These are phyloP conservation scores for Umbilicus rupestris DNA, from an alignment of 164 flowering plant species.

Conservation along the genomic window DNA sequence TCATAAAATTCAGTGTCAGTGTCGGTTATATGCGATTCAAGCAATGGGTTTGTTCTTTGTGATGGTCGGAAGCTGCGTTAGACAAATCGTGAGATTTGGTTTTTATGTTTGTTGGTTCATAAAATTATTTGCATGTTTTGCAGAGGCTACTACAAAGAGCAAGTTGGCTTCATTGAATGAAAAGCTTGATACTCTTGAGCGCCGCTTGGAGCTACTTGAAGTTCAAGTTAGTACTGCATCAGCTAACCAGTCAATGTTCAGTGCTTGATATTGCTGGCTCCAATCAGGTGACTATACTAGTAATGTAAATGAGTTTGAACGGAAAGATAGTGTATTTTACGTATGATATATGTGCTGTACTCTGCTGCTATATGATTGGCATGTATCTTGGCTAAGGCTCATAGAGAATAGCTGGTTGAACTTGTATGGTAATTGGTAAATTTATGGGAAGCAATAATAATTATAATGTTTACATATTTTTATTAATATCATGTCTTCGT, in stretches of 20 bases:
- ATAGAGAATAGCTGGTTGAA: not conserved
- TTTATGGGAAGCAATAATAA: not conserved
- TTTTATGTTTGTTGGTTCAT: not conserved
- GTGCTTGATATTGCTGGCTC: constrained; percentile 15
- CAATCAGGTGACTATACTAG: not conserved
- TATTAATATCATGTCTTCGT: too few relatives aligned
- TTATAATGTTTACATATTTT: too few relatives aligned
- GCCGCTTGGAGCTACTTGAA: constrained; percentile 79
- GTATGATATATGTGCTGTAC: too few relatives aligned
- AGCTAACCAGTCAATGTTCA: constrained; percentile 63
- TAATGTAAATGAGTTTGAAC: not conserved
- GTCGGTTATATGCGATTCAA: too few relatives aligned
- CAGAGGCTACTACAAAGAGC: constrained; percentile 93
- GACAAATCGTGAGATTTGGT: too few relatives aligned
- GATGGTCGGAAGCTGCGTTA: too few relatives aligned
- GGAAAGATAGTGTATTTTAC: not conserved
- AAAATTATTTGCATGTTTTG: not conserved
- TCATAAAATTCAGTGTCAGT: too few relatives aligned
- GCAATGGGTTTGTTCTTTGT: too few relatives aligned
- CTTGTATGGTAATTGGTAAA: not conserved
- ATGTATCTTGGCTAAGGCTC: not conserved
- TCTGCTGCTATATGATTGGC: not conserved
- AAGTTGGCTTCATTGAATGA: constrained; percentile 82
- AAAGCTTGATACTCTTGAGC: constrained; percentile 82
- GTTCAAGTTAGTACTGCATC: constrained; percentile 85